These are phyloP conservation scores for Clavariopsis aquatica DNA, from an alignment of 495 filamentous ascomycete genomes.

Conservation along the genomic window DNA sequence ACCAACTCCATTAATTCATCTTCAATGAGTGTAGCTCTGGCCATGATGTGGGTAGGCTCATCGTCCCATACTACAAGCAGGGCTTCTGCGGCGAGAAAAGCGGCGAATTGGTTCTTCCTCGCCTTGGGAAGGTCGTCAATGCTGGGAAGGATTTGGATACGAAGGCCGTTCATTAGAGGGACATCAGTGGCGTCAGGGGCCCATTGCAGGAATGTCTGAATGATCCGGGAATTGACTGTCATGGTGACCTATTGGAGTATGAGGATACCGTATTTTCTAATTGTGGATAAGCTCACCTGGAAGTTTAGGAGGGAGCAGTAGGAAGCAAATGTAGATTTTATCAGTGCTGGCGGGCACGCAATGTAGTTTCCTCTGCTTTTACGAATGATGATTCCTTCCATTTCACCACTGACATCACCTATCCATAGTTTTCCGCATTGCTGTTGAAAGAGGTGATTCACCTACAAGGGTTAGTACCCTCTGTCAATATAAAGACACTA, in stretches of 20 bases:
- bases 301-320: slow-evolving; percentile 69
- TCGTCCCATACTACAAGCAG: slow-evolving; percentile 69
- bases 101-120: slow-evolving; percentile 66
- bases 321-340: slow-evolving; percentile 57
- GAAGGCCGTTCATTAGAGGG: slow-evolving; percentile 56
- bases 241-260: slow-evolving; percentile 51
- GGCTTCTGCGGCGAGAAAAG: slow-evolving; percentile 60
- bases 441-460: slow-evolving; percentile 78
- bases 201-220: slow-evolving; percentile 54
- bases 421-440: slow-evolving; percentile 72
- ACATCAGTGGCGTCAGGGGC: slow-evolving; percentile 53
- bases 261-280: not conserved
- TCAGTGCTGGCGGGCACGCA: slow-evolving; percentile 65
- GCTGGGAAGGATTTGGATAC: slow-evolving; percentile 60
- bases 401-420: slow-evolving; percentile 61
- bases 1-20: slow-evolving; percentile 50
- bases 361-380: slow-evolving; percentile 68
- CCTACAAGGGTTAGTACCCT: not conserved
- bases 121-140: slow-evolving; percentile 57
- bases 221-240: slow-evolving; percentile 60
- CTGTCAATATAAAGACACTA: not conserved
- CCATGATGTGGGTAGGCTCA: slow-evolving; percentile 56
- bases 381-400: slow-evolving; percentile 71
- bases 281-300: slow-evolving; percentile 51
- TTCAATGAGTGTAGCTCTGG: slow-evolving; percentile 53